A percentile compares a stretch with the other conserved stretches of the same genome.
phyloP scores from a whole-genome alignment of 2,329 filamentous ascomycete species.

The Nectriaceae sp. region DNA sequence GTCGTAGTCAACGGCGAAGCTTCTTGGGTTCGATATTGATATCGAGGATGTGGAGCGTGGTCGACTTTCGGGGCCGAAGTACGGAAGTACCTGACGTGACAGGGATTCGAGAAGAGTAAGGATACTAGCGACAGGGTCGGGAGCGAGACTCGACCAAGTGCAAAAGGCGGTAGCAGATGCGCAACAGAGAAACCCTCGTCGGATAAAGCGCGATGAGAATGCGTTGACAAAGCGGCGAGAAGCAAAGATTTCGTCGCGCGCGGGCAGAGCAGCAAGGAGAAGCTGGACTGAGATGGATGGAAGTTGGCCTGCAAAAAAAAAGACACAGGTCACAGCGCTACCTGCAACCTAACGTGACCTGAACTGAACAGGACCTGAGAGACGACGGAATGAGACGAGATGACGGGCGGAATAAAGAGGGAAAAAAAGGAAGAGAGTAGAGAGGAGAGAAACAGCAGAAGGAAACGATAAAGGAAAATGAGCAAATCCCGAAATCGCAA shows the following conservation, averaged over 20 bases:
- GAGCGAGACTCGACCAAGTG: constrained; percentile 1
- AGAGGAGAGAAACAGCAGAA: constrained; percentile 24
- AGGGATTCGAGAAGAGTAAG: constrained; percentile 15
- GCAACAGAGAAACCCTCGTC: not conserved
- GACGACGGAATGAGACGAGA: constrained; percentile 4
- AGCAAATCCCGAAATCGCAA: constrained; percentile 24
- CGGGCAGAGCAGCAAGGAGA: constrained; percentile 5
- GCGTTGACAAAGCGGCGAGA: not conserved
- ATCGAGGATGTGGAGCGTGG: constrained; percentile 25
- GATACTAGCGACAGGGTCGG: constrained; percentile 9
- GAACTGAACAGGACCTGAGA: constrained; percentile 13
- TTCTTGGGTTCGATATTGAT: constrained; percentile 9
- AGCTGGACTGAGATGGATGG: constrained; percentile 5
- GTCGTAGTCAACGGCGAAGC: constrained; percentile 18
- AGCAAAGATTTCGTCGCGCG: constrained; percentile 2
- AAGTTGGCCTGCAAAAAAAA: constrained; percentile 11
- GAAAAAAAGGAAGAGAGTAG: constrained; percentile 13
- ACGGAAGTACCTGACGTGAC: constrained; percentile 28
- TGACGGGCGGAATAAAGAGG: not conserved
- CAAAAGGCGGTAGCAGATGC: not conserved
- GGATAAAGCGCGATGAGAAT: not conserved
- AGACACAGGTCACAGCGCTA: constrained; percentile 3
- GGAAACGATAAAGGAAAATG: constrained; percentile 22
- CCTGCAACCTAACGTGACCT: constrained; percentile 8
- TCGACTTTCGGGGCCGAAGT: constrained; percentile 25